Conservation (phyloP, 306 rosid species). For the Vicia faba region DNA sequence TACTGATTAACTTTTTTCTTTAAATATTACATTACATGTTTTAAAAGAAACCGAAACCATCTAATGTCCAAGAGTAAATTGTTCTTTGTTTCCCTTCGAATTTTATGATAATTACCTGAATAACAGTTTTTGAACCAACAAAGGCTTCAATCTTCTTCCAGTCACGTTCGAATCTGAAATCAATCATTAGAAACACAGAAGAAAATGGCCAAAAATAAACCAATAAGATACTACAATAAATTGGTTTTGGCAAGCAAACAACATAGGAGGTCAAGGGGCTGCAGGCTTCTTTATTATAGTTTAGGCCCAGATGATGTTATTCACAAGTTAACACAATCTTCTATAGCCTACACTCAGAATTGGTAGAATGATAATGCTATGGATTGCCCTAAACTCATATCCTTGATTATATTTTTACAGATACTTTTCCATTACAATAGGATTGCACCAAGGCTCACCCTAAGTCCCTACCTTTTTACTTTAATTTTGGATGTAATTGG, state of each 20-base stretch:
- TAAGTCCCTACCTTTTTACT: no score
- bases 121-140: slow-evolving; percentile 93
- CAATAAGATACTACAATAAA: slow-evolving; percentile 10
- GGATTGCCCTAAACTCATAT: slow-evolving; percentile 21
- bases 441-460: no score
- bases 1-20: no score
- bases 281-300: background rate
- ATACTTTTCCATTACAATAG: no score
- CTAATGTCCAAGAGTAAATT: no score
- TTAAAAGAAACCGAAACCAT: no score
- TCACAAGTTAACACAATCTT: slow-evolving; percentile 13
- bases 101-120: slow-evolving; percentile 68
- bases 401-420: no score
- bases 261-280: background rate
- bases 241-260: slow-evolving; percentile 2
- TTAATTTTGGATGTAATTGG: no score
- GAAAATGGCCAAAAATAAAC: slow-evolving; percentile 19
- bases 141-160: slow-evolving; percentile 99
- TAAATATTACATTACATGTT: no score
- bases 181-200: slow-evolving; percentile 23
- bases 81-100: slow-evolving; percentile 17
- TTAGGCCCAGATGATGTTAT: slow-evolving; percentile 19
- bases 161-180: slow-evolving; percentile 87
- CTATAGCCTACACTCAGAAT: background rate
- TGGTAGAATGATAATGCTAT: background rate